Percentiles rank a stretch among this genome's conserved stretches.
These are phyloP conservation scores for Podaxis carcinomalis DNA, from an alignment of 768 basidiomycete genomes.

Conservation along the genomic window DNA sequence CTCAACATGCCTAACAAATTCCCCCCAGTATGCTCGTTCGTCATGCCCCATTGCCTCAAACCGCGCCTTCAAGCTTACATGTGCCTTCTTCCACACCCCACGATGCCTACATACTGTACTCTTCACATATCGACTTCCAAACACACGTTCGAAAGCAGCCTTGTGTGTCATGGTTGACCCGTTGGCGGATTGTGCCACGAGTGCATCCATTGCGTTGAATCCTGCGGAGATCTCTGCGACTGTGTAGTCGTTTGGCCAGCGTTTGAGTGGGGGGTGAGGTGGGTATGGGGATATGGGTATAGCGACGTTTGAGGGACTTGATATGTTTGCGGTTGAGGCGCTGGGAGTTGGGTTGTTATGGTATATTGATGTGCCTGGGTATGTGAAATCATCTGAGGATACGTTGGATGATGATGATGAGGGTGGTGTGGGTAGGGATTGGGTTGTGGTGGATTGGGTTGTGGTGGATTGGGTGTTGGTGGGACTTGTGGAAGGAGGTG, in stretches of 20 bases:
- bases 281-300: slow-evolving; percentile 31
- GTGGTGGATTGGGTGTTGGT: slow-evolving; percentile 13
- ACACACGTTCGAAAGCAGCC: slow-evolving; percentile 66
- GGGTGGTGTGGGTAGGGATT: slow-evolving; percentile 24
- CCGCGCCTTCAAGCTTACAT: slow-evolving; percentile 37
- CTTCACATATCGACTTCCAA: slow-evolving; percentile 69
- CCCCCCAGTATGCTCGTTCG: slow-evolving; percentile 64
- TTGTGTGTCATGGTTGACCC: slow-evolving; percentile 52
- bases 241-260: slow-evolving; percentile 76
- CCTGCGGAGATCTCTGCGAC: slow-evolving; percentile 62
- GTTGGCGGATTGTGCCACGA: slow-evolving; percentile 30
- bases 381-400: slow-evolving; percentile 9
- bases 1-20: slow-evolving; percentile 61
- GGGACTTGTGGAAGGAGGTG: slow-evolving; percentile 14
- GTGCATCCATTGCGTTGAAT: slow-evolving; percentile 48
- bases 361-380: slow-evolving; percentile 11
- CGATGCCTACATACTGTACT: slow-evolving; percentile 70
- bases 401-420: slow-evolving; percentile 16
- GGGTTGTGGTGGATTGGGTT: slow-evolving; percentile 17
- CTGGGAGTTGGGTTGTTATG: slow-evolving; percentile 12
- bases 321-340: slow-evolving; percentile 14
- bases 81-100: slow-evolving; percentile 62
- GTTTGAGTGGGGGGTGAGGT: slow-evolving; percentile 61
- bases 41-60: slow-evolving; percentile 52
- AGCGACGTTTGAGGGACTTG: slow-evolving; percentile 15